Evolutionary conservation across 2,329 filamentous ascomycete species (phyloP), one percentile per base, ranked within the genome.

Genomic region (Talaromyces sp.): DNA sequence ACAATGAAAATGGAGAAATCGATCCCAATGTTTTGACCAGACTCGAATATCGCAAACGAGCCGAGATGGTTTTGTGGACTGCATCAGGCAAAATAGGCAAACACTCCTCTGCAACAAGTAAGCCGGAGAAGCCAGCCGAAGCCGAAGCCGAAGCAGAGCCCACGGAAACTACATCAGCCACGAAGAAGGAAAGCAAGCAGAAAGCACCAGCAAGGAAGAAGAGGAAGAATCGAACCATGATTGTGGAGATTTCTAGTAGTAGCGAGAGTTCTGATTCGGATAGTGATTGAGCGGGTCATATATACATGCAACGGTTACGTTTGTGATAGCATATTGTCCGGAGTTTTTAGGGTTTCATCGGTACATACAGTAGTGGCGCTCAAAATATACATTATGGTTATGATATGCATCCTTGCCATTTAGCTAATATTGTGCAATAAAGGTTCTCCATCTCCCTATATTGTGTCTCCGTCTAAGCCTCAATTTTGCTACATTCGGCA

Each of bases 161-260:
- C 35, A 31, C 9, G 37, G 39, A 60, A 4, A 35, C n/a, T 50
- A 41, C 47, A 68, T 66, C 63, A 39, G 3, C 6, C 39, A 37
- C 19, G 22, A 52, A 60, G 24, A 58, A 64, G 22, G 41, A 24
- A 10, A 24, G 37, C 47, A 64, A 66, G 22, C 63, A 47, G 41
- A 69, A 67, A 60, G 65, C 65, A 9, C 60, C 62, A 62, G 54
- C 63, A 39, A 64, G 62, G 64, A 79, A 77, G 71, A 80, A 80
- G 72, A 74, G 76, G 66, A 80, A 80, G 73, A 80, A 79, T 65
- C 73, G 78, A 60, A 80, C 78, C 16, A 74, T 71, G 45, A 66
- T 81, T 50, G 72, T 81, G 22, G 77, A 80, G 48, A 77, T 79
- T 58, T 78, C 76, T 3, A 80, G 77, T 63, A 78, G 76, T 67